Evolutionary conservation across 352 stramenopile species (phyloP).

Genomic region (Phytophthora hybrid): DNA sequence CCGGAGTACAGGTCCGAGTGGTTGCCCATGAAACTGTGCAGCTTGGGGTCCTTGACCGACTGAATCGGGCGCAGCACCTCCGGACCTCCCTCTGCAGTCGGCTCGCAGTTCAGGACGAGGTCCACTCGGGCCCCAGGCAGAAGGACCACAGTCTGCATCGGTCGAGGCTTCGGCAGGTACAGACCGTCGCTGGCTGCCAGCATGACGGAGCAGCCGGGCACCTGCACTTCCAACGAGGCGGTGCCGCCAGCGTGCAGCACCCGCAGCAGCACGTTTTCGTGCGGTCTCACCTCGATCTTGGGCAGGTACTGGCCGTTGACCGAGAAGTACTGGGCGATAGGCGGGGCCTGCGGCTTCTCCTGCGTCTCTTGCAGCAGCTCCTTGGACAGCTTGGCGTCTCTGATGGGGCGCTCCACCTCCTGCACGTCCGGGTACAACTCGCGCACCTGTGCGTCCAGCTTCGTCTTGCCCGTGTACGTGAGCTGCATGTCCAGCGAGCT

Average conservation of each 20-base stretch:
- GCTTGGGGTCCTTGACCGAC: conserved; percentile 48
- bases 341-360: conserved; percentile 33
- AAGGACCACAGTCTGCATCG: conserved; percentile 57
- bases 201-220: conserved; percentile 69
- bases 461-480: conserved; percentile 54
- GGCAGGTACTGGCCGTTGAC: conserved; percentile 81
- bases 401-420: conserved; percentile 32
- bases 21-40: conserved; percentile 61
- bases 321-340: conserved; percentile 65
- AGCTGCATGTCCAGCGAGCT: conserved; percentile 58
- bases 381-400: conserved; percentile 40
- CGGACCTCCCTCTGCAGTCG: conserved; percentile 21
- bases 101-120: conserved; percentile 66
- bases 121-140: conserved; percentile 67
- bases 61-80: conserved; percentile 67
- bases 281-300: conserved; percentile 58
- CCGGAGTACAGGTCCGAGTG: conserved; percentile 69
- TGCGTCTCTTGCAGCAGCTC: conserved; percentile 40
- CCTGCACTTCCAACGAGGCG: conserved; percentile 58
- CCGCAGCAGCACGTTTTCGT: conserved; percentile 67
- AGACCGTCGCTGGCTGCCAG: conserved; percentile 69
- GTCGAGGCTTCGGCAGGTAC: conserved; percentile 50
- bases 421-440: conserved; percentile 58
- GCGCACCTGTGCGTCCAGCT: conserved; percentile 48
- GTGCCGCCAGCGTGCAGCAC: conserved; percentile 70